These are phyloP conservation scores for Pichia heedii DNA, from an alignment of 805 yeast genomes.

Conservation along the genomic window DNA sequence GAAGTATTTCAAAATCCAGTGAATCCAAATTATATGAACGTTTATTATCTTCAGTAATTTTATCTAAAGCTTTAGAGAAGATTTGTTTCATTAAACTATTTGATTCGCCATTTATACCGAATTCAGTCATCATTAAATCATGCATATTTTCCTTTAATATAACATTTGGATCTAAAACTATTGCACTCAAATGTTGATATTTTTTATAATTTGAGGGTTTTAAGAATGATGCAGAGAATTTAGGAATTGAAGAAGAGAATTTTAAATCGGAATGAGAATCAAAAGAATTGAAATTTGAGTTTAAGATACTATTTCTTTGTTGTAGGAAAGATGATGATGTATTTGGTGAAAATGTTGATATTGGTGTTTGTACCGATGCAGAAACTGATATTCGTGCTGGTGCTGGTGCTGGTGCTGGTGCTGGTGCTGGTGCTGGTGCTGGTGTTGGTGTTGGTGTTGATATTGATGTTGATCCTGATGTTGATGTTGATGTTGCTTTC, in stretches of 20 bases:
- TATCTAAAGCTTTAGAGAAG: constrained; percentile 12
- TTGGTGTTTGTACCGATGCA: no score
- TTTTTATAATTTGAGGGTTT: constrained; percentile 18
- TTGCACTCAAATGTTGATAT: constrained; percentile 18
- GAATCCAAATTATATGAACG: constrained; percentile 21
- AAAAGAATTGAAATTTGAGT: constrained; percentile 3
- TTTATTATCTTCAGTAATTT: constrained; percentile 12
- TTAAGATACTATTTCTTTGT: constrained; percentile 1
- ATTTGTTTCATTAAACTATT: constrained; percentile 20
- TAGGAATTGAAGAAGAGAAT: constrained; percentile 4
- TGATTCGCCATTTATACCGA: constrained; percentile 1
- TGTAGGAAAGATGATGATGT: not conserved
- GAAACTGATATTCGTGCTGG: no score
- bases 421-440: not conserved
- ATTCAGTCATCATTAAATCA: constrained; percentile 8
- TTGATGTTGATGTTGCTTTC: no score
- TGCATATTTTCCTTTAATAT: constrained; percentile 17
- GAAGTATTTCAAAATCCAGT: constrained; percentile 53
- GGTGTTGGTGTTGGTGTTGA: not conserved
- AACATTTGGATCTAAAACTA: constrained; percentile 17
- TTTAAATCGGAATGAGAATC: constrained; percentile 1
- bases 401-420: no score
- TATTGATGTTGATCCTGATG: no score
- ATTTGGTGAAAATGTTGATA: no score
- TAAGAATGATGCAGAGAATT: constrained; percentile 7